Conservation (phyloP, 1,284 basidiomycete genomes). For the Taiwanofungus camphoratus region DNA sequence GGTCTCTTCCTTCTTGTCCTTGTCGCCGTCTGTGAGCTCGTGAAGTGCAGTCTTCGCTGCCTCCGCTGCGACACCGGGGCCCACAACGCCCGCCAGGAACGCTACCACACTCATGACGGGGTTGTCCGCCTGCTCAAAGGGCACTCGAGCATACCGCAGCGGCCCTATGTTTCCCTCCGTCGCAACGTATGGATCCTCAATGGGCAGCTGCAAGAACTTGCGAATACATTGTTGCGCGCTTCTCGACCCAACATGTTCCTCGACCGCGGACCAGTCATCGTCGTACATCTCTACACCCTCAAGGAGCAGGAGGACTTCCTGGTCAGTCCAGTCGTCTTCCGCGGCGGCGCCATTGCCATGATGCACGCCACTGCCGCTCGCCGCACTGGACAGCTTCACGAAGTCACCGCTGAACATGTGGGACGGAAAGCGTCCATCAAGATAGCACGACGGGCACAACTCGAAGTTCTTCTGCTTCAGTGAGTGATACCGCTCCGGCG, state of each 20-base stretch:
- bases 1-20: slow-evolving; percentile 26
- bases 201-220: slow-evolving; percentile 94
- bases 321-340: slow-evolving; percentile 84
- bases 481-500: slow-evolving; percentile 84
- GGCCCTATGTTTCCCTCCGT: slow-evolving; percentile 76
- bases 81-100: slow-evolving; percentile 91
- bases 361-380: slow-evolving; percentile 30
- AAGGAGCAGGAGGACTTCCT: slow-evolving; percentile 83
- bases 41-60: slow-evolving; percentile 90
- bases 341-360: slow-evolving; percentile 39
- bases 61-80: slow-evolving; percentile 87
- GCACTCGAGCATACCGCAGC: slow-evolving; percentile 74
- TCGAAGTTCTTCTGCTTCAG: slow-evolving; percentile 91
- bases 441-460: slow-evolving; percentile 87
- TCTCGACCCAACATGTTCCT: slow-evolving; percentile 89
- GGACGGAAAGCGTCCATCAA: slow-evolving; percentile 94
- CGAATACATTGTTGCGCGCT: slow-evolving; percentile 93
- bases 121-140: slow-evolving; percentile 94
- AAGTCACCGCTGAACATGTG: slow-evolving; percentile 98
- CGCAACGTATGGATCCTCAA: slow-evolving; percentile 87
- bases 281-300: slow-evolving; percentile 98
- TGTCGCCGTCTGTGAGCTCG: slow-evolving; percentile 61
- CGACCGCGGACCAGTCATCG: slow-evolving; percentile 92
- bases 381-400: slow-evolving; percentile 73
- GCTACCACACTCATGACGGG: slow-evolving; percentile 98